Base-by-base conservation (phyloP, 345 rosid species). In the Syzygium jambos region DNA sequence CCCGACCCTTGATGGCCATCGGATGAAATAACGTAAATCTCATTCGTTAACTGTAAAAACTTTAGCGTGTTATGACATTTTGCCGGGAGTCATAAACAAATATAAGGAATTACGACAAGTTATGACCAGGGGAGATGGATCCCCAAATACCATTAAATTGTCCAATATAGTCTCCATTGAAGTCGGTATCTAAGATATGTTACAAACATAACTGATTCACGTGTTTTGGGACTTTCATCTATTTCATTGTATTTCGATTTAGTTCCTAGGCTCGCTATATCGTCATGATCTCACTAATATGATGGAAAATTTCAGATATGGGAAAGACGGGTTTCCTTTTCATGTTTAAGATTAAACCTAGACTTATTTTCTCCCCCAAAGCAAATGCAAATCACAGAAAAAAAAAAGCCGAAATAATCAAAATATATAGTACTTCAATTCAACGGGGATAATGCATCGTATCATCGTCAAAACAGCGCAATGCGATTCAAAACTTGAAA, bases 251-350 rank as follows among this genome's bases (percentile, higher is more conserved):
- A 10, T 30, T 73, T 73, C 3, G 25, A 73, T 19, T 73, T 34
- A 34, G 7, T 73, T 73, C 7, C 22, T 34, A 34, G 41, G 46
- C 0, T 73, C 2, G 3, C 7, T 34, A 4, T 73, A 19, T 73
- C 80, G 21, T 34, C 12, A 5, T 1, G 27, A 19, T 34, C 7
- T 73, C 7, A 2, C 2, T 73, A 9, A 34, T 19, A 21, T 0
- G 14, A 38, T 0, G 1, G 2, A 19, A 38, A 25, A 73, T 73
- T 38, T 1, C 25, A 9, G 21, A 34, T 4, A 38, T 1, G 11
- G 4, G 38, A 73, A 73, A 68, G 0, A 23, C 5, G 1, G 25
- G 38, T 68, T 68, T 68, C 4, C 80, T 68, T 4, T 17, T 68
- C 25, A 17, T 34, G 49, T 4, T 34, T 38, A 73, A 73, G 46